Base-by-base conservation (phyloP, 1,284 basidiomycete species). In the Ceratobasidium sp. region DNA sequence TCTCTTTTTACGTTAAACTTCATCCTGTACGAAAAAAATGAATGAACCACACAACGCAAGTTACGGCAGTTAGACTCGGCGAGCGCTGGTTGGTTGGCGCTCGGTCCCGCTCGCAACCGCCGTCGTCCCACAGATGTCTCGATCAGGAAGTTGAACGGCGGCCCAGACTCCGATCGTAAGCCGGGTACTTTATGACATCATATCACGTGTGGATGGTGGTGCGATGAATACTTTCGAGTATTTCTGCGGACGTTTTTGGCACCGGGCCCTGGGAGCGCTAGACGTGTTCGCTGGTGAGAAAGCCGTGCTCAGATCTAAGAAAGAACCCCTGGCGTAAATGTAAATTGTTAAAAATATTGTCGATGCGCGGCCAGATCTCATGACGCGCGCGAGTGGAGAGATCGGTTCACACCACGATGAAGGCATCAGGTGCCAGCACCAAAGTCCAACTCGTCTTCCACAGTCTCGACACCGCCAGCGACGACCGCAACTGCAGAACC, bases 371-470 rank as follows among this genome's bases (percentile, higher is more conserved):
- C 19, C 22, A 59, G 69, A 63, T 54, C 27, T 8, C 67, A 71
- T 71, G 69, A 73, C 69, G 69, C 69, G 47, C 45, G 59, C 29
- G 36, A 31, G 48, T 60, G 53, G 67, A 73, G 69, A 60, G 57
- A 62, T 62, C 57, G 69, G 69, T 73, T 62, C 47, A 50, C 36
- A 73, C 69, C 69, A 73, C 69, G 48, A 73, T 73, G 69, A 50
- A 59, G 48, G 47, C 27, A 73, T 73, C 69, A 73, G 69, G 48
- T 59, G 59, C 69, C 69, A 27, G 33, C 8, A 44, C 11, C 36
- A 36, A 64, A 64, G 62, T 62, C 24, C 29, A 51, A 73, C 69
- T 63, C 47, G 57, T 29, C 57, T 22, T 62, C 57, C 47, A 73
- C 41, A 4, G 36, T 11, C 36, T 11, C 36, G 36, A 41, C 36